Base-by-base conservation (phyloP, 371 early-diverging fungal species). In the Encephalitozoon cuniculi region DNA sequence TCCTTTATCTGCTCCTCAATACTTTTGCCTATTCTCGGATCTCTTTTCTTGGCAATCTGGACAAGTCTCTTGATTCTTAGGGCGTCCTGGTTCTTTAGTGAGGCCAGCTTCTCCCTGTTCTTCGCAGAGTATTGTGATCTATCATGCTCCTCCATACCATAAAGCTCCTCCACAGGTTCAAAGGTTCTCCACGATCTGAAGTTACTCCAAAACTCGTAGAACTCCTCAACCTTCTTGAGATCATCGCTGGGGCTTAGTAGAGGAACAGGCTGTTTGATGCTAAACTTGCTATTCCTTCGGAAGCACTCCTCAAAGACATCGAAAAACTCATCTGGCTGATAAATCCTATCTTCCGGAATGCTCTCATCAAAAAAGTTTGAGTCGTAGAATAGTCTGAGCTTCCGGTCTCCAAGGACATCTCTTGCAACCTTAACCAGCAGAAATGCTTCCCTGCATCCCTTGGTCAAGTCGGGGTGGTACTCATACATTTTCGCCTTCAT, bases 121-220 rank as follows among this genome's bases (percentile, higher is more conserved):
- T 78, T 53, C 25, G 28, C 52, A 11, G 71, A 71, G 32, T 74
- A 70, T n/a, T 80, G 59, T 52, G 64, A 52, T 69, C 81, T 65
- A 30, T 70, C 70, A 32, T 79, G 67, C 28, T 53, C 64, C 54
- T 53, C 78, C 64, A 64, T 55, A 46, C 70, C 59, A n/a, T 79
- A 71, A 51, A 83, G 94, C 88, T 96, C 92, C 82, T 95, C 96
- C 64, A 92, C 85, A 86, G 90, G 91, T 87, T 97, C 97, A 79
- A 96, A 98, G 18, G 92, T 88, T 79, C 99, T 88, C 93, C 93
- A 94, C 43, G 94, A 93, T 76, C 96, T 93, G 78, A 95, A 91
- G 87, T 87, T 89, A 85, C 89, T 91, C 90, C 93, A 97, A 84
- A 93, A 96, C 68, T 90, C 89, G 85, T 98, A 98, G 87, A 98